Evolutionary conservation across 1,139 yeast genomes (phyloP), one percentile per base, ranked within the genome.

Genomic region (Ashbya aceris): DNA sequence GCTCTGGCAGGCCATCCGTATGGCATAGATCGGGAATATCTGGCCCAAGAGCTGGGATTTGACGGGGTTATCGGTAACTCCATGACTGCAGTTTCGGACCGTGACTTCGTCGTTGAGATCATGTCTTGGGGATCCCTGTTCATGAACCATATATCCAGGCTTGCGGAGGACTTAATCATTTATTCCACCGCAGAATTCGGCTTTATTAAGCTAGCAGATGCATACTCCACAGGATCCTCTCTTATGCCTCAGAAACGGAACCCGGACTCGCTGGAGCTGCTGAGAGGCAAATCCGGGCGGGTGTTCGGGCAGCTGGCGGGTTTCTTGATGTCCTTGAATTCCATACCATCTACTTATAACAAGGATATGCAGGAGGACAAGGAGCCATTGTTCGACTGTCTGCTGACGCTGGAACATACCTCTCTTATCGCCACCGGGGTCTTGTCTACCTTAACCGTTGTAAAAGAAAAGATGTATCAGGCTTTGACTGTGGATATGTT

Each of bases 1-100:
- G 99, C 99, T 3, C 74, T 91, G 48, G 98, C 99, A 11, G 99
- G 99, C 42, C 98, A 91, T 62, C 98, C 99, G 38, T 91, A 89
- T 61, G 97, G 97, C 13, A 86, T 91, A 52, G 97, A 91, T 65
- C 77, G 99, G 61, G 95, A 89, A 60, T 87, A 68, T 58, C 67
- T 91, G 52, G 95, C 97, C 20, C 58, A 71, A 41, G 83, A 78
- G 11, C 72, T 91, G 39, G 93, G 89, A 0, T 91, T 91, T 55
- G 67, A 72, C 45, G 79, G 87, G 4, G 86, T 86, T 39, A 87
- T 93, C 68, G 97, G 97, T 42, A 91, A 91, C 67, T 91, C 97
- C 1, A 70, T 91, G 55, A 77, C 91, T 17, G 98, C 97, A 0
- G 98, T 91, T 14, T 80, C 95, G 41, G 99, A 91, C 65, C 82